Conservation (phyloP, 495 filamentous ascomycete genomes). For the Filosporella fistucella region DNA sequence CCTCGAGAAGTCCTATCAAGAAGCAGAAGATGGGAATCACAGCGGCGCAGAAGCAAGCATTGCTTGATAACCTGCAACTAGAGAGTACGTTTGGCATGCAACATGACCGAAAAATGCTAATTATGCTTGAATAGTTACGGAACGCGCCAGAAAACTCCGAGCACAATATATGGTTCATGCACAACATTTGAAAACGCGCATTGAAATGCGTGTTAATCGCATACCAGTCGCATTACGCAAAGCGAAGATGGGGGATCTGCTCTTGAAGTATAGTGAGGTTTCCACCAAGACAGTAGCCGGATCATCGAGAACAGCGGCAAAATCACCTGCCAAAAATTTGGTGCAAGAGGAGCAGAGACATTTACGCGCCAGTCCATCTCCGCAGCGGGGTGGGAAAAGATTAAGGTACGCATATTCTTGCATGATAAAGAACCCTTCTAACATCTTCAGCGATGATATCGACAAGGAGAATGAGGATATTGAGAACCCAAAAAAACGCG, state of each 20-base stretch:
- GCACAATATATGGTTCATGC: conserved; percentile 87
- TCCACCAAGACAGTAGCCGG: conserved; percentile 16
- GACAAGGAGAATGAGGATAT: conserved; percentile 80
- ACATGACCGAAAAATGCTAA: neutral
- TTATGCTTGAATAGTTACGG: conserved; percentile 62
- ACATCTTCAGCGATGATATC: conserved; percentile 53
- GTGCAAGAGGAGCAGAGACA: conserved; percentile 13
- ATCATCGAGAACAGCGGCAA: conserved; percentile 13
- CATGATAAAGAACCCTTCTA: neutral
- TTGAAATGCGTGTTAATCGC: conserved; percentile 93
- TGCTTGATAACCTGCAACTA: conserved; percentile 89
- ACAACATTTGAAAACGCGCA: conserved; percentile 74
- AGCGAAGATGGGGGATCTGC: conserved; percentile 77
- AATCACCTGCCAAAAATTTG: conserved; percentile 18
- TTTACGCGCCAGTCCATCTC: conserved; percentile 24
- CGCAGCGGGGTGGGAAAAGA: conserved; percentile 47
- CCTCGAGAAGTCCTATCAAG: conserved; percentile 54
- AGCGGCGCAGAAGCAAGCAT: conserved; percentile 74
- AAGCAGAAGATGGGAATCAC: conserved; percentile 62
- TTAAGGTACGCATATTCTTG: conserved; percentile 46
- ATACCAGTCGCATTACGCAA: conserved; percentile 78
- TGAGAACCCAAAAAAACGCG: conserved; percentile 51
- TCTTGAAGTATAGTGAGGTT: conserved; percentile 29
- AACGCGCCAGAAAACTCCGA: conserved; percentile 85
- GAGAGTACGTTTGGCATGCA: conserved; percentile 62